Percentiles rank a stretch among this genome's conserved stretches.
Evolutionary conservation across 2,329 filamentous ascomycete genomes (phyloP).

Genomic region (Fusarium algeriense): DNA sequence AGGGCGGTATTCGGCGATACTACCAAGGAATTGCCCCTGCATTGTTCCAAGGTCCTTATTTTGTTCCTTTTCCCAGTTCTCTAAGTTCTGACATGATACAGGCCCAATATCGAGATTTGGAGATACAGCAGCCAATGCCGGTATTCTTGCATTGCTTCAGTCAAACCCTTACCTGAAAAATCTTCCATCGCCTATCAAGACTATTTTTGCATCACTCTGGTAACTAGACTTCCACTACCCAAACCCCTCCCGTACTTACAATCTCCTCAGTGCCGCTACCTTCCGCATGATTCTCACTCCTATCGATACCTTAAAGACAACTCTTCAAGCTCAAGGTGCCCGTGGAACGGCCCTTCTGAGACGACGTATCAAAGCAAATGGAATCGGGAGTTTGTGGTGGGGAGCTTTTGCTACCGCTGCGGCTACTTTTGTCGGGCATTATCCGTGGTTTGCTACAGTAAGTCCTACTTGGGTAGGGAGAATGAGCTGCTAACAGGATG

Average conservation of each 20-base stretch:
- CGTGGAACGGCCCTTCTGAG: slow-evolving; percentile 58
- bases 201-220: slow-evolving; percentile 62
- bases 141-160: slow-evolving; percentile 61
- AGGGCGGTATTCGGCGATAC: slow-evolving; percentile 58
- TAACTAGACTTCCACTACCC: neutral
- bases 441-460: slow-evolving; percentile 64
- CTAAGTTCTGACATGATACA: slow-evolving; percentile 21
- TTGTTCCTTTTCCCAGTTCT: rapidly evolving
- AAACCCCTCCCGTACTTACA: neutral
- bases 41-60: slow-evolving; percentile 57
- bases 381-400: slow-evolving; percentile 62
- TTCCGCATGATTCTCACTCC: slow-evolving; percentile 63
- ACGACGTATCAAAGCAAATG: slow-evolving; percentile 58
- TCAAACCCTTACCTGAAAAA: slow-evolving; percentile 60
- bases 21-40: slow-evolving; percentile 61
- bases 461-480: neutral
- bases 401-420: slow-evolving; percentile 62
- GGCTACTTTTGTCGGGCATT: slow-evolving; percentile 62
- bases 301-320: slow-evolving; percentile 64
- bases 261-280: slow-evolving; percentile 53
- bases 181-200: slow-evolving; percentile 59
- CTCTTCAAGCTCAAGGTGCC: slow-evolving; percentile 61
- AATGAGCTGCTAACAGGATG: neutral
- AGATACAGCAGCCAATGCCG: slow-evolving; percentile 63
- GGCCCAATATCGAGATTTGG: slow-evolving; percentile 61